Conservation (phyloP, 2,329 filamentous ascomycete species). For the Penicillium sp. region DNA sequence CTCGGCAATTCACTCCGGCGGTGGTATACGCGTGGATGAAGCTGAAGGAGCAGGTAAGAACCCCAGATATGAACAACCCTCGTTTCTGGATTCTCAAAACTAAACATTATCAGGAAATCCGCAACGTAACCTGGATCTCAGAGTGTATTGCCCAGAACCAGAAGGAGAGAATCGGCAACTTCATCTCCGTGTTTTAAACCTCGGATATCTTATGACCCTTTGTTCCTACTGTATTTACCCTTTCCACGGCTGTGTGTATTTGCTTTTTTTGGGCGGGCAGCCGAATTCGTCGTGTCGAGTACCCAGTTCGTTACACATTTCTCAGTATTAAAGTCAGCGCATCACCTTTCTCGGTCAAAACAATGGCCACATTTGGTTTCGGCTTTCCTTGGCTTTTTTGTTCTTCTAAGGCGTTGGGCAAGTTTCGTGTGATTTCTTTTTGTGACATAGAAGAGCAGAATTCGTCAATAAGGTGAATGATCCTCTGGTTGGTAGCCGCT, state of each 20-base stretch:
- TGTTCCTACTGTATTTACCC: slow-evolving; percentile 24
- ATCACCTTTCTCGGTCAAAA: slow-evolving; percentile 27
- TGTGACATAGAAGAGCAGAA: slow-evolving; percentile 37
- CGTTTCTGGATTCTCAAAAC: slow-evolving; percentile 10
- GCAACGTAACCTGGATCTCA: slow-evolving; percentile 99
- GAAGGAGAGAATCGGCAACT: slow-evolving; percentile 98
- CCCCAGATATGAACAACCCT: slow-evolving; percentile 13
- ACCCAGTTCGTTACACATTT: slow-evolving; percentile 36
- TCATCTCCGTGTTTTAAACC: slow-evolving; percentile 90
- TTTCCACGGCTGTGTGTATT: slow-evolving; percentile 22
- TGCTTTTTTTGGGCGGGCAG: slow-evolving; percentile 17
- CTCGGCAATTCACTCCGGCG: slow-evolving; percentile 89
- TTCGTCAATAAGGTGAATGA: slow-evolving; percentile 18
- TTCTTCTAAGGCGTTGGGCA: slow-evolving; percentile 34
- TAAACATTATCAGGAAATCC: slow-evolving; percentile 75
- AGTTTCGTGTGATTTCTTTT: slow-evolving; percentile 22
- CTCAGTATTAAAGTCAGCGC: slow-evolving; percentile 34
- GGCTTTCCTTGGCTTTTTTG: slow-evolving; percentile 22
- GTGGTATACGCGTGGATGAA: slow-evolving; percentile 99
- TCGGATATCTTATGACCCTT: slow-evolving; percentile 16
- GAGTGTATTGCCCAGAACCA: slow-evolving; percentile 99
- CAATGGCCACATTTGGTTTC: slow-evolving; percentile 25
- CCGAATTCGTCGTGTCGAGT: slow-evolving; percentile 33
- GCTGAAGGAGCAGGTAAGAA: slow-evolving; percentile 86
- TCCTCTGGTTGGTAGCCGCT: slow-evolving; percentile 4